Evolutionary conservation across 352 stramenopile species (phyloP), one percentile per base, ranked within the genome.

Genomic region (Peronospora belbahrii): DNA sequence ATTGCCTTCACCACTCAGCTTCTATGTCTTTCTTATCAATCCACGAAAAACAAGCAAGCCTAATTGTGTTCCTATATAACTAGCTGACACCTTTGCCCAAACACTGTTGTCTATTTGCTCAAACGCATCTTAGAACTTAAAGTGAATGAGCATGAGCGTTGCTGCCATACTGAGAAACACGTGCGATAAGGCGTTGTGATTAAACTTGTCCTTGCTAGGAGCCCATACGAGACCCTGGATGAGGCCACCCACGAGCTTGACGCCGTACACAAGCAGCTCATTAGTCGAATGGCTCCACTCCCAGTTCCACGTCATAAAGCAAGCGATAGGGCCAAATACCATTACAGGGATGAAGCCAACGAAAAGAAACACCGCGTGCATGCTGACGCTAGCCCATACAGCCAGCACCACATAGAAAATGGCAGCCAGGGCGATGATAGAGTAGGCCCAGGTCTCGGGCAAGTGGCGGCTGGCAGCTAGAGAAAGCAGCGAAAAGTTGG

Each of bases 101-200:
- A 38, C 35, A 22, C 18, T 32, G 30, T 19, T 35, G 30, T n/a
- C n/a, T 23, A 17, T 30, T 37, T 47, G 44, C 44, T 42, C 31
- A 40, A 17, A 38, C 42, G 14, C 27, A 35, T 7, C 43, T 83
- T 51, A 88, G 38, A 85, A 70, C 42, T 76, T 70, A 42, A 81
- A 89, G 59, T 91, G 78, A 27, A 93, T 65, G 43, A 93, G 63
- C 75, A 93, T 82, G 50, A 88, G 78, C 37, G 78, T 90, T 41
- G 82, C 82, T 9, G 82, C 80, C 39, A 88, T 52, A 28, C 78
- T 89, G 35, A 93, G 70, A 37, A 91, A 77, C 32, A 91, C 79
- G 65, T 93, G 82, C 27, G 82, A 88, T 30, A 93, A 63, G 34
- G 82, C 82, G 43, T 93, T 93, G 70, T 93, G 82, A 75, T 93